Conservation (phyloP, 2,329 filamentous ascomycete species). For the Camillea tinctor region DNA sequence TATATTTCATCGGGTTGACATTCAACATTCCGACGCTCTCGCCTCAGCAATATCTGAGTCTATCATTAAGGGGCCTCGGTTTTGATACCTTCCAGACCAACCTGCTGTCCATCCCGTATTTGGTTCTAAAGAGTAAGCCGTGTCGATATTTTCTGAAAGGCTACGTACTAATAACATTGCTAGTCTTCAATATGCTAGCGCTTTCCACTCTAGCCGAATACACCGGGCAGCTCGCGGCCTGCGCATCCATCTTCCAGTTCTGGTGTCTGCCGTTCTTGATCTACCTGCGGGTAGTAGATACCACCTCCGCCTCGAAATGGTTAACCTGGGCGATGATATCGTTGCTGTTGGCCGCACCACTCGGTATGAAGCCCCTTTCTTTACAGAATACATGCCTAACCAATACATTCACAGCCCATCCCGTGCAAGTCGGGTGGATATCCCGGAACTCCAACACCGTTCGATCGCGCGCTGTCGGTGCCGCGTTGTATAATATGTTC, state of each 20-base stretch:
- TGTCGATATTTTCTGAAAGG: no score
- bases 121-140: conserved; percentile 34
- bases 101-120: conserved; percentile 50
- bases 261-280: conserved; percentile 63
- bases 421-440: conserved; percentile 30
- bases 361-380: conserved; percentile 26
- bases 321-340: conserved; percentile 42
- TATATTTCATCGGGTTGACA: conserved; percentile 41
- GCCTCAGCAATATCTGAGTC: conserved; percentile 47
- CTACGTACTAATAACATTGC: background rate
- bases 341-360: conserved; percentile 41
- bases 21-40: conserved; percentile 49
- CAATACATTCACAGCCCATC: conserved; percentile 20
- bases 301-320: conserved; percentile 41
- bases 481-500: conserved; percentile 55
- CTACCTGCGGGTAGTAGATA: conserved; percentile 44
- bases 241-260: conserved; percentile 49
- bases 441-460: conserved; percentile 59
- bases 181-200: conserved; percentile 37
- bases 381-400: conserved; percentile 6
- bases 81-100: conserved; percentile 55
- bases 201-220: conserved; percentile 42
- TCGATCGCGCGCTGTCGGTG: conserved; percentile 55
- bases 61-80: conserved; percentile 49
- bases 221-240: conserved; percentile 49